phyloP scores from a whole-genome alignment of 305 asterid species.

The Fraxinus ornus region DNA sequence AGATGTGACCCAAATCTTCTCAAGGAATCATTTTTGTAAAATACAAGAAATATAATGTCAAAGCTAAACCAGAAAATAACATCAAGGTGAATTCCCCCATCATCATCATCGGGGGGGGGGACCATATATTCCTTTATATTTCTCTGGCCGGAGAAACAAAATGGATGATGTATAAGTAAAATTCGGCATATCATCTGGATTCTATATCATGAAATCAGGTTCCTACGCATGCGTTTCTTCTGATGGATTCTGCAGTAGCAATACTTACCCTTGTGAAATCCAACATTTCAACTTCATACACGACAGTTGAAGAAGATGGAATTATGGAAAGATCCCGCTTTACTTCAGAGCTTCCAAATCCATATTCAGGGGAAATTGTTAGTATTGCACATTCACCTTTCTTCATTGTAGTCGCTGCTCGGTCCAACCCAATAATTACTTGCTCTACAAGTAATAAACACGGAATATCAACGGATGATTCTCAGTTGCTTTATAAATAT shows the following conservation, averaged over 20 bases:
- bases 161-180: neutral
- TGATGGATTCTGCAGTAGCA: neutral
- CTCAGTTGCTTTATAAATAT: neutral
- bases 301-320: constrained; percentile 56
- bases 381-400: constrained; percentile 57
- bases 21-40: constrained; percentile 9
- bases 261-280: constrained; percentile 59
- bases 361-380: constrained; percentile 63
- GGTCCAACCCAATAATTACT: constrained; percentile 64
- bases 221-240: neutral
- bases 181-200: neutral
- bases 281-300: constrained; percentile 74
- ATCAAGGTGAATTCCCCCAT: neutral
- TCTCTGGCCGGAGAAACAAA: neutral
- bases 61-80: constrained; percentile 6
- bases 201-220: constrained; percentile 9
- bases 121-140: neutral
- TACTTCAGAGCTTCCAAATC: constrained; percentile 53
- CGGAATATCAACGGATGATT: constrained; percentile 4
- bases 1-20: neutral
- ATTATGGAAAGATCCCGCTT: constrained; percentile 45
- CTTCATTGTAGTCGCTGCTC: constrained; percentile 63
- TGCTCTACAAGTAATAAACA: constrained; percentile 46
- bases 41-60: neutral
- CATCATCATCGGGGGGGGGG: neutral